Evolutionary conservation across 345 rosid species (phyloP).

Genomic region (Dovyalis caffra): DNA sequence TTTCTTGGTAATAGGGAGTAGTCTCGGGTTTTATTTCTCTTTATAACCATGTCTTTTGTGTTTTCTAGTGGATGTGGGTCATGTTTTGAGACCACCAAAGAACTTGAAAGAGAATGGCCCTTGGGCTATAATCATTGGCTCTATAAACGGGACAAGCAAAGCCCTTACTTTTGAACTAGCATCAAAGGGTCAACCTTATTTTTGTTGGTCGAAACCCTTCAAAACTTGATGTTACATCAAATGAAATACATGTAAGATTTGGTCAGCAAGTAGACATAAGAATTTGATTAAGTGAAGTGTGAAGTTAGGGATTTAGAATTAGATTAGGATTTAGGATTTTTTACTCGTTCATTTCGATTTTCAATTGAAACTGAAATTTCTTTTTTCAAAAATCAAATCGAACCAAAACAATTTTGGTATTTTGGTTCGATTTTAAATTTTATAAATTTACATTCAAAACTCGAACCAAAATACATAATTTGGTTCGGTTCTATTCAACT

Average conservation of each 20-base stretch:
- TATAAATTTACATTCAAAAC: too few species aligned
- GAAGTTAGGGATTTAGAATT: too few species aligned
- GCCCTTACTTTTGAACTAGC: conserved; percentile 44
- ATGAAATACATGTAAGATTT: conserved; percentile 13
- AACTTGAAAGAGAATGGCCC: conserved; percentile 37
- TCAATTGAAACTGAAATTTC: too few species aligned
- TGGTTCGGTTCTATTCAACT: too few species aligned
- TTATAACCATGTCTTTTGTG: conserved; percentile 9
- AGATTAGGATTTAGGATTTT: too few species aligned
- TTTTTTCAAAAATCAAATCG: too few species aligned
- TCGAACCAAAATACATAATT: too few species aligned
- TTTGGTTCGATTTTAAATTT: too few species aligned
- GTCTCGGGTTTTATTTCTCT: conserved; percentile 35
- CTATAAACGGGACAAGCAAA: conserved; percentile 51
- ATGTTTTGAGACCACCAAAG: conserved; percentile 42
- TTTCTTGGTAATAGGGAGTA: not conserved
- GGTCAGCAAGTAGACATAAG: not conserved
- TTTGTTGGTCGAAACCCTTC: conserved; percentile 39
- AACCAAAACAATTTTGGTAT: too few species aligned
- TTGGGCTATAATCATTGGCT: conserved; percentile 52
- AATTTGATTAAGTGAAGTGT: too few species aligned
- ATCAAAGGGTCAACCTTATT: conserved; percentile 38
- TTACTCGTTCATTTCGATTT: too few species aligned
- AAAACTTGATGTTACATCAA: conserved; percentile 31
- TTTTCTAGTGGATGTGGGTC: conserved; percentile 34